These are phyloP conservation scores for Ceratobasidium sp. DNA, from an alignment of 1,284 basidiomycete species.

Conservation along the genomic window DNA sequence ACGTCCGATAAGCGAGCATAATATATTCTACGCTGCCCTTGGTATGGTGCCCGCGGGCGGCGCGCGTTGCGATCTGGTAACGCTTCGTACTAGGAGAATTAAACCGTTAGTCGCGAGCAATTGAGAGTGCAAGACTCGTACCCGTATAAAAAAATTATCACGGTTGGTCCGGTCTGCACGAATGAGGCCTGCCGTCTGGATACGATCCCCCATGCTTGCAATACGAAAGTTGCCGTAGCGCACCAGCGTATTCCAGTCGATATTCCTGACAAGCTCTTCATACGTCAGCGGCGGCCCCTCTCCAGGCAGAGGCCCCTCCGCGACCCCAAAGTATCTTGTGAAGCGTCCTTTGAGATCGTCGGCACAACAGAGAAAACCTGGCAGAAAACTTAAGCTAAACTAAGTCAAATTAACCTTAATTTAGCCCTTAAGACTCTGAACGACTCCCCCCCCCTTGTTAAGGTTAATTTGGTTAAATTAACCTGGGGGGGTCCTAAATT, in stretches of 20 bases:
- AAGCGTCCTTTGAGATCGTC: not conserved
- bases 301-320: not conserved
- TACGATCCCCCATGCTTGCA: conserved; percentile 9
- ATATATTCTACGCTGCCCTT: not conserved
- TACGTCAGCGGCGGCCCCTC: not conserved
- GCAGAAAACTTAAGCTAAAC: too few relatives aligned
- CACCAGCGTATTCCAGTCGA: conserved; percentile 7
- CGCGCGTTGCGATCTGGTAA: conserved; percentile 18
- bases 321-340: conserved; percentile 6
- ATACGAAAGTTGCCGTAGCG: conserved; percentile 32
- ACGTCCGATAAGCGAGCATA: conserved; percentile 12
- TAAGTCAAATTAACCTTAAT: too few relatives aligned
- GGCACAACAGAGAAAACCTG: too few relatives aligned
- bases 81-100: conserved; percentile 1
- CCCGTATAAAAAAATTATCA: conserved; percentile 33
- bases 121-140: not conserved
- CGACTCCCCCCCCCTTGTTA: too few relatives aligned
- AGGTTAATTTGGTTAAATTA: too few relatives aligned
- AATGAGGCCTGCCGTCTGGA: conserved; percentile 38
- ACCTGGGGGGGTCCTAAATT: too few relatives aligned
- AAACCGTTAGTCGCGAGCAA: not conserved
- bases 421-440: too few relatives aligned
- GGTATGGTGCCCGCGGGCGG: not conserved
- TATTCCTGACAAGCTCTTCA: not conserved
- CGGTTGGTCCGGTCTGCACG: conserved; percentile 34